Evolutionary conservation across 2,329 filamentous ascomycete genomes (phyloP), one percentile per base, ranked within the genome.

Genomic region (Ophiosphaerella herpotricha): DNA sequence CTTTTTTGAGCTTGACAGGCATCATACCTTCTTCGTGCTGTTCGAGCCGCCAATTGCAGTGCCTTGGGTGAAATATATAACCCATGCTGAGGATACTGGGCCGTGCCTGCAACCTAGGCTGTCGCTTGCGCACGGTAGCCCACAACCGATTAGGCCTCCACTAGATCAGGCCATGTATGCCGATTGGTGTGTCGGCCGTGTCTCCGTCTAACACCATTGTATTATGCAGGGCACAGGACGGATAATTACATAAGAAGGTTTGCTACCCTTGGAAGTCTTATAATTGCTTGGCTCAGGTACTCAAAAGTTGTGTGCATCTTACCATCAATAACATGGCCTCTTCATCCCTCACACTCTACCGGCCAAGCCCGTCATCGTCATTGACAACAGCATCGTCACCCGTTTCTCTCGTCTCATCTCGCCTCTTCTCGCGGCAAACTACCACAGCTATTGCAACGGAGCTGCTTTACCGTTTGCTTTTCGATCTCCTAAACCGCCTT

Each of bases 401-500:
- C 23, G 38, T 37, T 18, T 56, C 58, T 1, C 42, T 61, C 12
- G 52, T 63, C 26, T 43, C 55, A 5, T 55, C 52, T 8, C 46
- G 37, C 33, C 48, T 57, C 33, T 61, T 61, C 43, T 51, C 44
- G 4, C 56, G 52, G 18, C 56, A 57, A 42, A 65, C 64, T 32
- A 61, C 62, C 21, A 65, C 61, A 7, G 62, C 63, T 16, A 61
- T 69, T 26, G 62, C 58, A 13, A 67, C 67, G 2, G 64, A 70
- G 42, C 54, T 69, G 3, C 58, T 68, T 43, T 71, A 68, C 35
- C 66, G 67, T 40, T 37, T 71, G 29, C 61, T 71, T 35, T 43
- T 61, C 43, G 64, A 68, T 39, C 56, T 71, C 26, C 34, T 70
- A 29, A 64, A 68, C 46, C 62, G 64, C 21, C 29, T 68, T n/a